These are phyloP conservation scores for Nicotiana tabacum DNA, from an alignment of 257 asterid species.

Conservation along the genomic window DNA sequence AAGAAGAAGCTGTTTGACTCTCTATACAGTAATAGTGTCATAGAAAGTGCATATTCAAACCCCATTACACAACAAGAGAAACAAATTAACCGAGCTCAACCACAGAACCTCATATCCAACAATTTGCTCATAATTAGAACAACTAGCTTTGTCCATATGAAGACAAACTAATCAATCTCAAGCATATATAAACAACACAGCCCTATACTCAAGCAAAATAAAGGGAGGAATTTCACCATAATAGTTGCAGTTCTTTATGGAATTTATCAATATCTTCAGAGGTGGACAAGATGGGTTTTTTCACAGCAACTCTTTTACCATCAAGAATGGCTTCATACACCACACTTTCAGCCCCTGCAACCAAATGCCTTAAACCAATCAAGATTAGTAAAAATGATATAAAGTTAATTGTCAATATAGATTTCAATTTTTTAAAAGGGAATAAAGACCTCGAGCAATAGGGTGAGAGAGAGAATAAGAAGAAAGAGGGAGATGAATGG, in stretches of 20 bases:
- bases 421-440: too few species aligned
- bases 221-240: slow-evolving; percentile 26
- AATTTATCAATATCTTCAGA: slow-evolving; percentile 67
- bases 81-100: background rate
- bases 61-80: background rate
- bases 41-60: background rate
- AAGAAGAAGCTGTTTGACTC: background rate
- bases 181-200: background rate
- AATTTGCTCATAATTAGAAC: background rate
- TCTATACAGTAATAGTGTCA: background rate
- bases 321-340: slow-evolving; percentile 65
- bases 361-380: background rate
- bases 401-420: background rate
- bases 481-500: slow-evolving; percentile 72
- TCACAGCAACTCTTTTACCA: slow-evolving; percentile 71
- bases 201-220: background rate
- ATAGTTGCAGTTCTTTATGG: slow-evolving; percentile 76
- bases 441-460: slow-evolving; percentile 65
- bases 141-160: background rate
- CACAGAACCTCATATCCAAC: background rate
- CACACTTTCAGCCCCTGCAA: slow-evolving; percentile 85
- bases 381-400: background rate
- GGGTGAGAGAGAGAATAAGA: slow-evolving; percentile 65
- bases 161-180: background rate
- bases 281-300: slow-evolving; percentile 78